Conservation (phyloP, 2,329 filamentous ascomycete genomes). For the Phialophora expanda region DNA sequence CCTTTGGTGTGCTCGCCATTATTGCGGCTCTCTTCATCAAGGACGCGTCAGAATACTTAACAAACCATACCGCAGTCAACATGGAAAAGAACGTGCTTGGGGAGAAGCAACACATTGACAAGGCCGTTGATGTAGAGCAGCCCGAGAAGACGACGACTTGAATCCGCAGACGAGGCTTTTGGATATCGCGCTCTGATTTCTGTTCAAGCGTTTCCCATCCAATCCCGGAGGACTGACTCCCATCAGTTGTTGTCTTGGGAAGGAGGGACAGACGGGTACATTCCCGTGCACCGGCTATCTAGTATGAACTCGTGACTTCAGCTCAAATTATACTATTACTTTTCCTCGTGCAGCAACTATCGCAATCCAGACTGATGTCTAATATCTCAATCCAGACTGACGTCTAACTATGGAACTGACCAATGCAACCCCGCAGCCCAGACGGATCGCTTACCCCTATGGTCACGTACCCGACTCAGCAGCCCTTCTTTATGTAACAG, state of each 20-base stretch:
- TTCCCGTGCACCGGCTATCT: neutral
- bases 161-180: neutral
- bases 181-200: neutral
- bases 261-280: neutral
- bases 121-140: constrained; percentile 12
- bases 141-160: constrained; percentile 14
- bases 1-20: constrained; percentile 35
- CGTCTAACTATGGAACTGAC: neutral
- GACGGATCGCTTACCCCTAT: too few species aligned
- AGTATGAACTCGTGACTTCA: neutral
- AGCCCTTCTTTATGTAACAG: neutral
- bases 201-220: neutral
- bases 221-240: neutral
- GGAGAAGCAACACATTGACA: constrained; percentile 6
- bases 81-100: constrained; percentile 22
- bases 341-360: neutral
- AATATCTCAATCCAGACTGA: neutral
- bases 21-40: constrained; percentile 21
- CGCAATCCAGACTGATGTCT: neutral
- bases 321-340: neutral
- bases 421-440: neutral
- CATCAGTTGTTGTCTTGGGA: neutral
- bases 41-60: constrained; percentile 23
- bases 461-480: neutral
- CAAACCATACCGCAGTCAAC: constrained; percentile 23